Base-by-base conservation (phyloP, 768 basidiomycete species). In the Sarcodon sp. region DNA sequence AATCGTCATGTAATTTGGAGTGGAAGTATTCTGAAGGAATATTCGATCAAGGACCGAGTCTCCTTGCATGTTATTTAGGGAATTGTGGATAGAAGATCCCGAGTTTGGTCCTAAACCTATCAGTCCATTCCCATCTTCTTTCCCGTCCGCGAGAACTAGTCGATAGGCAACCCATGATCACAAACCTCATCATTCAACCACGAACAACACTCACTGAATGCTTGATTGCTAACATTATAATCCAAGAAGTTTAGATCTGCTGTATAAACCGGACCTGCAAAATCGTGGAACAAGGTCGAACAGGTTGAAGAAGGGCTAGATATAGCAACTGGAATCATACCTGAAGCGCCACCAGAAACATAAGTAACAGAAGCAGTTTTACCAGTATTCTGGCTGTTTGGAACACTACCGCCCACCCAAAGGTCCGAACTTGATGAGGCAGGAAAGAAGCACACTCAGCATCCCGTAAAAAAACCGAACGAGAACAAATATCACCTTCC, bases 51-150 rank as follows among this genome's bases (percentile, higher is more conserved):
- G 54, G 3, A 56, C 52, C 11, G 61, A 46, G 49, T 60, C 53
- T 37, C 63, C 64, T 11, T 47, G 47, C 1, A 54, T 18, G 34
- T 45, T 53, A 35, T 56, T 51, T 15, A 61, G 18, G 1, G 35
- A 43, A 3, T 36, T n/a, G 33, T 50, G 54, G 9, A 64, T 43
- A 3, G 52, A 45, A 3, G 62, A 64, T 12, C 52, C 57, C 3
- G 50, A 46, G 47, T 57, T 61, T n/a, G 64, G 64, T 0, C 64
- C 64, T 0, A 66, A 54, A 6, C 64, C 64, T 7, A 64, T 53
- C 34, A 64, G 50, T 6, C 64, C 64, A 33, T 50, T 45, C 9
- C 57, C 57, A n/a, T 36, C 41, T 38, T 57, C 48, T 27, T 43
- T 54, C 47, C 52, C 53, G 1, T 53, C 47, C 13, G 50, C 49